Evolutionary conservation across 257 asterid genomes (phyloP).

Genomic region (Misopates orontium): DNA sequence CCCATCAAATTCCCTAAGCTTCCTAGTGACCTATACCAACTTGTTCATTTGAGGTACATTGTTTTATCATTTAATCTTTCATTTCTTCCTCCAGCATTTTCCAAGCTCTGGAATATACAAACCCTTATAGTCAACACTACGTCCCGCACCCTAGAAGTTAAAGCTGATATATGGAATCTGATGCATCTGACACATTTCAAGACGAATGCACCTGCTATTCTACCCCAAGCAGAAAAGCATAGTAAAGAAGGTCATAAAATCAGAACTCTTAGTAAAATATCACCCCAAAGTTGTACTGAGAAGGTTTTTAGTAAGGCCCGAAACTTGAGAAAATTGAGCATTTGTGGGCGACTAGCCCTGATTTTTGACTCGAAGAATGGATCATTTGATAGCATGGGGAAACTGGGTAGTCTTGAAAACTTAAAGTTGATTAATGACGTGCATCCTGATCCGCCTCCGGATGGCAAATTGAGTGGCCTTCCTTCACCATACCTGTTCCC

Average conservation of each 20-base stretch:
- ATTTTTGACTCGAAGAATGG: neutral
- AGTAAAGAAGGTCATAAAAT: constrained; percentile 8
- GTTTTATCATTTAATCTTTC: constrained; percentile 22
- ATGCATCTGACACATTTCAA: constrained; percentile 35
- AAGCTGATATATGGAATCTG: constrained; percentile 36
- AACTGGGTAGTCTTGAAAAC: constrained; percentile 19
- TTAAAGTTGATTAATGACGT: constrained; percentile 31
- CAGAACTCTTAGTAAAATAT: constrained; percentile 27
- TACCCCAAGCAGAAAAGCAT: neutral
- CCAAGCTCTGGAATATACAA: constrained; percentile 35
- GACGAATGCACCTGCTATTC: constrained; percentile 32
- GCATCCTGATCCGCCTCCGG: neutral
- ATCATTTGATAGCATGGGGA: constrained; percentile 24
- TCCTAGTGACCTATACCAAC: constrained; percentile 19
- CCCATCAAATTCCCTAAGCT: constrained; percentile 26
- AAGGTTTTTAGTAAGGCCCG: constrained; percentile 16
- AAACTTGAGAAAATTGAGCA: constrained; percentile 28
- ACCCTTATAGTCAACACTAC: constrained; percentile 34
- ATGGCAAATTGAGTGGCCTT: constrained; percentile 13
- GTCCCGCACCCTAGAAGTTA: constrained; percentile 8
- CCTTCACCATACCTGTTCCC: constrained; percentile 31
- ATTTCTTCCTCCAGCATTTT: constrained; percentile 24
- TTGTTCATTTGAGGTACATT: constrained; percentile 33
- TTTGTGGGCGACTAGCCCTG: constrained; percentile 26
- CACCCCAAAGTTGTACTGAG: constrained; percentile 31